Percentiles rank a stretch among this genome's conserved stretches.
phyloP scores from a whole-genome alignment of 169 alveolate genomes.

The Toxoplasma gondii region DNA sequence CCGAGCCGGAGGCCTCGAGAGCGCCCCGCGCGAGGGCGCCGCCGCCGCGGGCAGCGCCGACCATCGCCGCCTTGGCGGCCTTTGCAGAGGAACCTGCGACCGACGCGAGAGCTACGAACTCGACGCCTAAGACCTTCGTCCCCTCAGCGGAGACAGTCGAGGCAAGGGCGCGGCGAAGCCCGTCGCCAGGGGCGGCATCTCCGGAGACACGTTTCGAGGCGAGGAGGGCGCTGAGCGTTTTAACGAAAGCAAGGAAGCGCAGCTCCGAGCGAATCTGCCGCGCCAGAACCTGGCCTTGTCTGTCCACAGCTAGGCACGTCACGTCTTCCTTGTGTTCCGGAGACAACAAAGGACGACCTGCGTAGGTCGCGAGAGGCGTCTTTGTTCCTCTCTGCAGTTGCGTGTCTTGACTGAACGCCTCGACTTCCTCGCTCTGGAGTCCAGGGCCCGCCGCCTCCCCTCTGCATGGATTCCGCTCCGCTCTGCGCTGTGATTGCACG shows the following conservation, averaged over 20 bases:
- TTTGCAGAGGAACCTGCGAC: not conserved
- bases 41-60: slow-evolving; percentile 28
- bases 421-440: too few relatives aligned
- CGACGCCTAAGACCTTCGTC: not conserved
- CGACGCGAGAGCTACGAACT: not conserved
- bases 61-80: slow-evolving; percentile 12
- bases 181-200: not conserved
- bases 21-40: slow-evolving; percentile 36
- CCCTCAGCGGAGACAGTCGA: not conserved
- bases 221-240: not conserved
- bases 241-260: not conserved
- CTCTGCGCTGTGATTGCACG: too few relatives aligned
- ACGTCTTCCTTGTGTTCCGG: not conserved
- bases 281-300: not conserved
- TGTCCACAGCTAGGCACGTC: not conserved
- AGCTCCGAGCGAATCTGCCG: not conserved
- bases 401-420: not conserved
- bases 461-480: too few relatives aligned
- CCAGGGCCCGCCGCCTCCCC: too few relatives aligned
- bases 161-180: not conserved
- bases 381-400: not conserved
- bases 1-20: not conserved
- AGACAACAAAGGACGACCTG: too few relatives aligned
- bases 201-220: not conserved
- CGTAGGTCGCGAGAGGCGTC: too few relatives aligned